A percentile compares a stretch with the other conserved stretches of the same genome.
Conservation (phyloP, 108 stramenopile species). For the Skeletonema marinoi region DNA sequence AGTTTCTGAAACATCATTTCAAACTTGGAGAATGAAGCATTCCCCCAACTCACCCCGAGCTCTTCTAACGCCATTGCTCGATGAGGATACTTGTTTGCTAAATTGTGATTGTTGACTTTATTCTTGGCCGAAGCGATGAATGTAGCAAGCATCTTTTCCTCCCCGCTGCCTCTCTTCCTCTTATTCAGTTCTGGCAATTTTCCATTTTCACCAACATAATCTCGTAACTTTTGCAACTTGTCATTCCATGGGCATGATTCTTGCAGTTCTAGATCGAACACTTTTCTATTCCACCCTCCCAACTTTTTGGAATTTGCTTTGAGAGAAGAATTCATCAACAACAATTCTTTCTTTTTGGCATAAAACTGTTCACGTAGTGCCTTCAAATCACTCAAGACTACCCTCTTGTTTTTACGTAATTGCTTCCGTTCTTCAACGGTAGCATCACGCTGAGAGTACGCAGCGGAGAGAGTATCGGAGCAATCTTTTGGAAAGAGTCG, state of each 20-base stretch:
- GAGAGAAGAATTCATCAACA: constrained; percentile 9
- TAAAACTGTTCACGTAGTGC: constrained; percentile 12
- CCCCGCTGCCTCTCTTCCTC: constrained; percentile 4
- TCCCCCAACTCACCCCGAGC: constrained; percentile 33
- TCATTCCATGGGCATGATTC: constrained; percentile 38
- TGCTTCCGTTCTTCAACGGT: constrained; percentile 6
- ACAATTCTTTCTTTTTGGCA: constrained; percentile 24
- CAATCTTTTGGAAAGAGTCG: constrained; percentile 28
- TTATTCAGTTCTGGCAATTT: constrained; percentile 12
- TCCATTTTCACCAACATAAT: constrained; percentile 17
- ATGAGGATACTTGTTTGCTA: constrained; percentile 22
- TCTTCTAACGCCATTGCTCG: constrained; percentile 18
- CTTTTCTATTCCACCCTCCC: constrained; percentile 39
- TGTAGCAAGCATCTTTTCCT: constrained; percentile 20
- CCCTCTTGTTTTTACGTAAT: constrained; percentile 8
- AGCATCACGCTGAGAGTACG: constrained; percentile 17
- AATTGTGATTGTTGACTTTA: constrained; percentile 29
- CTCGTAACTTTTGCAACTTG: constrained; percentile 19
- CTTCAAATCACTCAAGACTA: constrained; percentile 1
- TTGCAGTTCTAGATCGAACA: constrained; percentile 36
- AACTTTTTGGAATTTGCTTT: constrained; percentile 24
- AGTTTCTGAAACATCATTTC: constrained; percentile 46
- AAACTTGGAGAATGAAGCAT: too few species aligned
- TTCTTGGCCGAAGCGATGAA: constrained; percentile 19
- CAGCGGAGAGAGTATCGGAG: constrained; percentile 19